Conservation (phyloP, 257 asterid species). For the Orobanche coerulescens region DNA sequence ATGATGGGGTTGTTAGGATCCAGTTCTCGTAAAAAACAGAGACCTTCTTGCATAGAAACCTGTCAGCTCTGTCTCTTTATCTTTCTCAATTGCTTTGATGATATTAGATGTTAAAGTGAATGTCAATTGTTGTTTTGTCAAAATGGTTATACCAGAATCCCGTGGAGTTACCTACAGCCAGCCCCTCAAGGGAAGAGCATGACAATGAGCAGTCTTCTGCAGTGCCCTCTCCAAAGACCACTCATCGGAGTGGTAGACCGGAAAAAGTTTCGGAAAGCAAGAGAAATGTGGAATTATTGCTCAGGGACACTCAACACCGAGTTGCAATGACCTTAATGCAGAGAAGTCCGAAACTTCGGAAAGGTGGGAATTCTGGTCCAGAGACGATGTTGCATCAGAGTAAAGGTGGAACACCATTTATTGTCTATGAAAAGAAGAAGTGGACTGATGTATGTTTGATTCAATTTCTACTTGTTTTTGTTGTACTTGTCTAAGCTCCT, state of each 20-base stretch:
- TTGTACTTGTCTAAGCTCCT: slow-evolving; percentile 4
- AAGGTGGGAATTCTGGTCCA: slow-evolving; percentile 32
- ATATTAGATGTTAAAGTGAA: neutral
- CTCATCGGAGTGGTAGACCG: slow-evolving; percentile 26
- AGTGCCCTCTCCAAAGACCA: slow-evolving; percentile 33
- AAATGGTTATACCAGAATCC: slow-evolving; percentile 36
- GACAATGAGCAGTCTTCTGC: slow-evolving; percentile 22
- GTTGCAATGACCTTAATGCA: slow-evolving; percentile 26
- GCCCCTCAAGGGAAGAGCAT: slow-evolving; percentile 34
- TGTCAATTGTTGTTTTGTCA: slow-evolving; percentile 17
- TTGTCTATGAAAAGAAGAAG: slow-evolving; percentile 35
- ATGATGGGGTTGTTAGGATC: slow-evolving; percentile 10
- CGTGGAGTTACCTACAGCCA: slow-evolving; percentile 32
- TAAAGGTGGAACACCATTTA: slow-evolving; percentile 27
- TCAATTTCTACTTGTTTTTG: slow-evolving; percentile 19
- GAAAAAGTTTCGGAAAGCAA: slow-evolving; percentile 35
- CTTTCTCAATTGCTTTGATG: slow-evolving; percentile 13
- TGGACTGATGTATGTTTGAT: slow-evolving; percentile 59
- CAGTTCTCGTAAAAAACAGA: slow-evolving; percentile 1
- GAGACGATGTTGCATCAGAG: slow-evolving; percentile 24
- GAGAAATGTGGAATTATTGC: slow-evolving; percentile 40
- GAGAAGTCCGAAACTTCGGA: slow-evolving; percentile 57
- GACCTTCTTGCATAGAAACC: slow-evolving; percentile 9
- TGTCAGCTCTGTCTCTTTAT: slow-evolving; percentile 5
- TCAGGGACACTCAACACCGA: slow-evolving; percentile 35